Base-by-base conservation (phyloP, 805 yeast genomes). In the Gaillardinia entomophila region DNA sequence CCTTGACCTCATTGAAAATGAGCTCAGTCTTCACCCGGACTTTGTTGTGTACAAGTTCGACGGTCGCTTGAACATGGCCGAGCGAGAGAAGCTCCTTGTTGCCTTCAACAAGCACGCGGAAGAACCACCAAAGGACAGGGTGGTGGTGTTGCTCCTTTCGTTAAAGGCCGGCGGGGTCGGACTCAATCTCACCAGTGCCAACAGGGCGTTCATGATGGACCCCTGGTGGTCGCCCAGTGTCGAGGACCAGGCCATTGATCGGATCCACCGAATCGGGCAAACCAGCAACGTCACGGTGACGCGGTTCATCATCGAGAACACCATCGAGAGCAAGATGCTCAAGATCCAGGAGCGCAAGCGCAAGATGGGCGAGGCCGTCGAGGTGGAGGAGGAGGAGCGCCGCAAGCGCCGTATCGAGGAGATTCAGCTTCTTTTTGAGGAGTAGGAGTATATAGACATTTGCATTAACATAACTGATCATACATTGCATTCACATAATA, bases 201-300 rank as follows among this genome's bases (percentile, higher is more conserved):
- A 85, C 0, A 70, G 75, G 23, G 97, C 94, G 2, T 87, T 79
- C 45, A 70, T 89, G 74, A 82, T 90, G 86, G 97, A 89, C 49
- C 96, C 97, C 0, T 89, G 96, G 92, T 89, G 97, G 97, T 84
- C 92, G 19, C 94, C 86, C 28, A 85, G 95, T 30, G 77, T 82
- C 33, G 96, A 87, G 48, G 86, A 84, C 31, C 96, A 87, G 54
- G 96, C 96, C 0, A 84, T 88, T 38, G 96, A 88, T 57, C 57
- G 97, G 46, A 73, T 90, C 12, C 96, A 89, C 51, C 71, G 97
- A 44, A 84, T 90, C 50, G 97, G 97, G 0, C 97, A 89, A 51
- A 62, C 63, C 8, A 73, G 68, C 16, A 70, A 69, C 26, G 97
- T 90, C 11, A 75, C 73, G 40, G 88, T 89, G 19, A 66, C 76